A percentile compares a stretch with the other conserved stretches of the same genome.
phyloP scores from a whole-genome alignment of 768 basidiomycete species.

The Tulasnella sp. region DNA sequence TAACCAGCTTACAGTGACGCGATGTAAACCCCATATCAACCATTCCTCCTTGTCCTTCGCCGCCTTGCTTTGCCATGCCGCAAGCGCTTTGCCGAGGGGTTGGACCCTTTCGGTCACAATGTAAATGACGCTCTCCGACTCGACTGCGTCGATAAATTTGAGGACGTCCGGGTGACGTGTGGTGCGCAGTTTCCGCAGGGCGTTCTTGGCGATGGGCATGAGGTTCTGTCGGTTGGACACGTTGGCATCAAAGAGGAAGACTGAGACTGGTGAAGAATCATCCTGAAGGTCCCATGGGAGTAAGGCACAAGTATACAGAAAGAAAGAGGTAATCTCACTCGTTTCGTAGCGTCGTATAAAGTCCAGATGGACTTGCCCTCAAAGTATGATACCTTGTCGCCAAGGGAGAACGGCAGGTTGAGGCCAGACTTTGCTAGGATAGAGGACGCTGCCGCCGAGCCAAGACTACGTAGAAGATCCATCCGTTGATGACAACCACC shows the following conservation, averaged over 20 bases:
- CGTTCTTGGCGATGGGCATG: conserved; percentile 75
- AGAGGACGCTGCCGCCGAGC: conserved; percentile 76
- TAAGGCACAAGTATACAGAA: background rate
- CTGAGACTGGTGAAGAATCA: conserved; percentile 70
- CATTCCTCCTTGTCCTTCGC: conserved; percentile 72
- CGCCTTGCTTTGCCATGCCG: conserved; percentile 50
- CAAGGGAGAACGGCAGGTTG: conserved; percentile 78
- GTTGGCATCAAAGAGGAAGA: conserved; percentile 80
- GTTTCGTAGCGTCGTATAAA: conserved; percentile 78
- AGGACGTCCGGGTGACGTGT: conserved; percentile 93
- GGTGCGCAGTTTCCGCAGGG: conserved; percentile 78
- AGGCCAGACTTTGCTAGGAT: conserved; percentile 92
- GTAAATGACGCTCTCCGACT: conserved; percentile 76
- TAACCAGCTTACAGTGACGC: conserved; percentile 58
- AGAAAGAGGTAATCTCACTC: conserved; percentile 45
- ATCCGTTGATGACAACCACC: conserved; percentile 39
- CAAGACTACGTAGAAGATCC: conserved; percentile 75
- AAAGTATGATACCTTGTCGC: conserved; percentile 53
- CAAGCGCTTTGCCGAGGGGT: conserved; percentile 54
- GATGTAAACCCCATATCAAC: conserved; percentile 87
- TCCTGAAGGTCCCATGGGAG: conserved; percentile 46
- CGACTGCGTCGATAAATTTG: conserved; percentile 88
- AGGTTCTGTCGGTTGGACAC: conserved; percentile 43
- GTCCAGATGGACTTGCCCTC: conserved; percentile 70
- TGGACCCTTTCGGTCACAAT: conserved; percentile 92